Conservation (phyloP, 768 basidiomycete species). For the Galerina marginata region DNA sequence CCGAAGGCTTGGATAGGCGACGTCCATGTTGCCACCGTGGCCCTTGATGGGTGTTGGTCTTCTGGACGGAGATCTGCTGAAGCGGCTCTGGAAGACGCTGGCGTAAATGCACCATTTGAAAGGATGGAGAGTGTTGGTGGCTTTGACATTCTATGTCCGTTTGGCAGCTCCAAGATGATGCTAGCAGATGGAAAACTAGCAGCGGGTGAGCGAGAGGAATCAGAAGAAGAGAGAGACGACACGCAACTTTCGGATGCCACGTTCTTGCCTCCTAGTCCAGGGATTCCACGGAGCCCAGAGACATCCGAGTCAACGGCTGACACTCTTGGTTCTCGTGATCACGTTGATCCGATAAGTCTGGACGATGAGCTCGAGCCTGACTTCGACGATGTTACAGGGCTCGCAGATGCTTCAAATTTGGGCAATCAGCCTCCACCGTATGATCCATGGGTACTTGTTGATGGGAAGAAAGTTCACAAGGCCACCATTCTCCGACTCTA, state of each 20-base stretch:
- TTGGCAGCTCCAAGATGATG: conserved; percentile 8
- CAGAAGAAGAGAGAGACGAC: conserved; percentile 13
- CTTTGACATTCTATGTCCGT: conserved; percentile 11
- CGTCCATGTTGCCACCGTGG: conserved; percentile 15
- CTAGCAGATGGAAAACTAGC: conserved; percentile 8
- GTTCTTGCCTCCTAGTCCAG: background rate
- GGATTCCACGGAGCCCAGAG: too few relatives aligned
- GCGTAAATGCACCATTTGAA: background rate
- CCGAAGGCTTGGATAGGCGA: conserved; percentile 26
- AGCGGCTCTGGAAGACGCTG: background rate
- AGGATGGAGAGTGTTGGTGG: background rate
- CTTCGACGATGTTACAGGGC: conserved; percentile 12
- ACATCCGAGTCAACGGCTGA: background rate
- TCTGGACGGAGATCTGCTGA: conserved; percentile 4
- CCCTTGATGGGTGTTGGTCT: conserved; percentile 16
- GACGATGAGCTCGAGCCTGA: conserved; percentile 7
- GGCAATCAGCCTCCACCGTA: background rate
- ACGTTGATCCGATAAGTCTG: background rate
- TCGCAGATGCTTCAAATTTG: background rate
- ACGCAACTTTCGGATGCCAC: background rate
- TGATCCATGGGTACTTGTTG: conserved; percentile 5
- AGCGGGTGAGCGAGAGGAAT: conserved; percentile 8
- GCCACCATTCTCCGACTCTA: conserved; percentile 11
- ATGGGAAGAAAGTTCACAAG: conserved; percentile 17
- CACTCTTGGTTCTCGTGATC: background rate